Conservation (phyloP, 805 yeast genomes). For the Pichia pseudocactophila region DNA sequence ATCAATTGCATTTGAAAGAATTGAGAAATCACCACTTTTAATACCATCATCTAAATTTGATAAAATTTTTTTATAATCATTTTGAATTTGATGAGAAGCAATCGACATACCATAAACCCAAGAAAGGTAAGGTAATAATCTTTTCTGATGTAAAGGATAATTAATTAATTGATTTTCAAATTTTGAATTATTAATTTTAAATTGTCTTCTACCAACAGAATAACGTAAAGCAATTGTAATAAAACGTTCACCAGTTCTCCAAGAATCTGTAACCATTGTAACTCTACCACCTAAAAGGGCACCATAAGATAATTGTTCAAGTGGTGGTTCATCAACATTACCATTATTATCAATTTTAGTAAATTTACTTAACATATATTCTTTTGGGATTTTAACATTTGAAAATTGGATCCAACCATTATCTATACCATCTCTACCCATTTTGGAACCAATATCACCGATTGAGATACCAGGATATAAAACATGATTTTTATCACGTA, state of each 20-base stretch:
- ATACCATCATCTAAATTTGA: slow-evolving; percentile 46
- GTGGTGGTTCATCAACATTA: slow-evolving; percentile 66
- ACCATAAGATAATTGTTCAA: slow-evolving; percentile 82
- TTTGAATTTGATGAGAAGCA: slow-evolving; percentile 54
- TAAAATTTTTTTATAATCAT: slow-evolving; percentile 41
- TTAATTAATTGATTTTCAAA: slow-evolving; percentile 67
- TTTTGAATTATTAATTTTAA: slow-evolving; percentile 40
- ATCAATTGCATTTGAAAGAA: slow-evolving; percentile 39
- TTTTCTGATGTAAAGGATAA: slow-evolving; percentile 82
- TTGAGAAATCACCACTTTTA: slow-evolving; percentile 37
- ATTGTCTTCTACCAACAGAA: slow-evolving; percentile 85
- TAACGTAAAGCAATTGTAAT: slow-evolving; percentile 81
- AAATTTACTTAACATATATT: slow-evolving; percentile 73
- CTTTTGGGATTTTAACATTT: slow-evolving; percentile 75
- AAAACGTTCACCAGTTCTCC: slow-evolving; percentile 69
- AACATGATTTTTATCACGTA: slow-evolving; percentile 67
- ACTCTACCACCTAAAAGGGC: slow-evolving; percentile 87
- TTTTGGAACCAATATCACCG: slow-evolving; percentile 91
- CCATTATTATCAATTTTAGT: slow-evolving; percentile 62
- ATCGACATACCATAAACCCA: slow-evolving; percentile 68
- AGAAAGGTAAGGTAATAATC: slow-evolving; percentile 79
- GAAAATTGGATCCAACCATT: slow-evolving; percentile 95
- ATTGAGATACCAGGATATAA: slow-evolving; percentile 70
- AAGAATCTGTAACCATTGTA: slow-evolving; percentile 80
- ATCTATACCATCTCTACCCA: slow-evolving; percentile 95